Base-by-base conservation (phyloP, 2,329 filamentous ascomycete species). In the Fusarium torreyae region DNA sequence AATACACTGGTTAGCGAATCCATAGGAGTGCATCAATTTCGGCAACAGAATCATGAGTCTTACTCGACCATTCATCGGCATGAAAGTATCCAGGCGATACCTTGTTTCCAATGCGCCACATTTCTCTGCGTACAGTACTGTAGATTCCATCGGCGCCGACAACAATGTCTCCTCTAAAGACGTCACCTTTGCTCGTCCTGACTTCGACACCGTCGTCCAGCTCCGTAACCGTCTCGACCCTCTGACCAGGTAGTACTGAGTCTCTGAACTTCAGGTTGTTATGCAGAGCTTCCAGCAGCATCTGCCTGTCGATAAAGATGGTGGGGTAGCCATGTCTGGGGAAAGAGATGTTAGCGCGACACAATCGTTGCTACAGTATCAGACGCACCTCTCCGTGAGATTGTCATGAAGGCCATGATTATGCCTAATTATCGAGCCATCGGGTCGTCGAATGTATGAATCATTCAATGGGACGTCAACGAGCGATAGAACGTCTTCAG, bases 91-190 rank as follows among this genome's bases (percentile, higher is more conserved):
- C 59, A 0, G 69, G 68, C 0, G 46, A 48, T 2, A 15, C 13
- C 11, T 66, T 7, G 1, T 61, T 60, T 1, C 54, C 66, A 0
- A 72, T 24, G n/a, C 49, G 65, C 63, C 63, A 63, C 76, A 78
- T 78, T 31, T 80, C 76, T 6, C 64, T 44, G 7, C 82, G 70
- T 2, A 81, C 73, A 0, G 61, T 67, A 66, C 82, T 83, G 57
- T 82, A 76, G 18, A 83, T 75, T 2, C 82, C 82, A 45, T 84
- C 82, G 1, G 79, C 77, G 0, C 82, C 81, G 0, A 83, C 71
- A 0, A 83, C 66, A 0, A 83, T 64, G 18, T 77, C 73, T 1
- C 79, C 81, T 1, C 64, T 39, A 38, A 77, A 78, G 0, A 60
- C 8, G 43, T 7, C 64, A 55, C n/a, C 55, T 43, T 52, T 57